Evolutionary conservation across 1,284 basidiomycete genomes (phyloP).

Genomic region (Neolentinus lepideus): DNA sequence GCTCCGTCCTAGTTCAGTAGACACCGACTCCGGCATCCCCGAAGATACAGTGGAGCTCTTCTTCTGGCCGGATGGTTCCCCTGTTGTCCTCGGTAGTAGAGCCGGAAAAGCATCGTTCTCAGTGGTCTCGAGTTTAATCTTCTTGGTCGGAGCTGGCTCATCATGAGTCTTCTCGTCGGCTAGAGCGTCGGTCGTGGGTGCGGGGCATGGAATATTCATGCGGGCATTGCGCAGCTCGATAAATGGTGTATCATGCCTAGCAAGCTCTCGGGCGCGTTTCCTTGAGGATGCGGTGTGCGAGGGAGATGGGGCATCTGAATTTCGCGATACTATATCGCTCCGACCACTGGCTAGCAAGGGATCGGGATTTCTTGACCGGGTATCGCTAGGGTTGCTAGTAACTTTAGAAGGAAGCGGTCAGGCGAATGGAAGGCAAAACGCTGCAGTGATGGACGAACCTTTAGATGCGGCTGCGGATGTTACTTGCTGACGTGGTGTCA

Average conservation of each 20-base stretch:
- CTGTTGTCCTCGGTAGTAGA: not conserved
- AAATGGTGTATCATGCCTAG: not conserved
- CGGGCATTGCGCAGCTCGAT: not conserved
- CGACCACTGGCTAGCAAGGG: too few relatives aligned
- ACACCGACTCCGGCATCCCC: too few relatives aligned
- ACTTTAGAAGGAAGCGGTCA: too few relatives aligned
- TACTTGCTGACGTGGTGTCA: too few relatives aligned
- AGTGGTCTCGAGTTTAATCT: not conserved
- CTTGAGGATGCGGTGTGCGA: not conserved
- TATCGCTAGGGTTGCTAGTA: too few relatives aligned
- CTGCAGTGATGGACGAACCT: too few relatives aligned
- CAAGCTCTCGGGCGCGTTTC: not conserved
- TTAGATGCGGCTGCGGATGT: too few relatives aligned
- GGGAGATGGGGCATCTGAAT: not conserved
- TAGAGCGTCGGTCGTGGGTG: not conserved
- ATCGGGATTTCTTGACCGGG: too few relatives aligned
- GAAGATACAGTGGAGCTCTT: not conserved
- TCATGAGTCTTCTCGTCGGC: not conserved
- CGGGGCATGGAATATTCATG: not conserved
- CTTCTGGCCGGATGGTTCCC: not conserved
- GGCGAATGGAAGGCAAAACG: too few relatives aligned
- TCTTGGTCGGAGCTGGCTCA: not conserved
- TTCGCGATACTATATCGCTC: too few relatives aligned
- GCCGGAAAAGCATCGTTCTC: not conserved
- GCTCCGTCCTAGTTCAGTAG: too few relatives aligned